Evolutionary conservation across 2,329 filamentous ascomycete species (phyloP), one percentile per base, ranked within the genome.

Genomic region (Monilinia aucupariae): DNA sequence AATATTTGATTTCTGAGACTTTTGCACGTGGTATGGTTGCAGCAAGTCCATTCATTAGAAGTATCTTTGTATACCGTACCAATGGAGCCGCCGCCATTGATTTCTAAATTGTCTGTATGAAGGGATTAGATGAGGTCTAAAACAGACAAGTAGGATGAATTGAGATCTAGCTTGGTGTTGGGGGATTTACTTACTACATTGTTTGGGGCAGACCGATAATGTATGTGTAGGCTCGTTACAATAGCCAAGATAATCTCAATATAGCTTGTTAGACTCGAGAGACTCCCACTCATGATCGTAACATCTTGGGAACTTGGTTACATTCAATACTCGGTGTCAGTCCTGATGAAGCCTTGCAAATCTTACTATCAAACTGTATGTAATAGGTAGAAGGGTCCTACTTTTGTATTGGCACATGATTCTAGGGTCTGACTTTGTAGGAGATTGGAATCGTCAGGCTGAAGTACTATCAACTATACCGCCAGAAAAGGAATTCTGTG

Each of bases 211-310:
- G 2, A 51, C 58, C 2, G 58, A 52, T 6, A 47, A 32, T n/a
- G 58, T 52, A 41, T 60, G 52, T 0, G 58, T 60, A 13, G 58
- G 58, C 32, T 60, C 58, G 43, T 52, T 60, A 22, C 48, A 53
- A 34, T 60, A 53, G 17, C 48, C 58, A 9, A 53, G 34, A 52
- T 53, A 53, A 52, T 60, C 58, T 60, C 34, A 9, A 20, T 5
- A 17, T 15, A 7, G 15, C 12, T 3, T n/a, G 6, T 39, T 4
- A 51, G 37, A 17, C 7, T 7, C 13, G 15, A 30, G 37, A 13
- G 9, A 43, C 22, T n/a, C 17, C 9, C 17, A 12, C 25, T 9
- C 20, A 8, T 13, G 7, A 15, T 12, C 5, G 25, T 30, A 5
- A 15, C 2, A 13, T 43, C n/a, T 34, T 30, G 6, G n/a, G 27